These are phyloP conservation scores for Butyriboletus appendiculatus DNA, from an alignment of 1,284 basidiomycete species.

Conservation along the genomic window DNA sequence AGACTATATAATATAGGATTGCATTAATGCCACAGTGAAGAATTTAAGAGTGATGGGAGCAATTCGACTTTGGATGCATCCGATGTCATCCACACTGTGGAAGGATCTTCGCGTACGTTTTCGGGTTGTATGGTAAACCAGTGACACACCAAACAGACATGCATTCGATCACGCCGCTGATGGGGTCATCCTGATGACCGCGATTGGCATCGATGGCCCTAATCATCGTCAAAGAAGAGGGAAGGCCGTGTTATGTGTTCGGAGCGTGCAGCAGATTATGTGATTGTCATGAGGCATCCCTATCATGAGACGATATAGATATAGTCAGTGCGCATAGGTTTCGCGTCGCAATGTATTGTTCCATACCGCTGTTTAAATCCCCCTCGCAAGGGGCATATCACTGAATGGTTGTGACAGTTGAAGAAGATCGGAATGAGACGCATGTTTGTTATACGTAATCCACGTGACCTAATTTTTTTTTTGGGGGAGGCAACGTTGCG, in stretches of 20 bases:
- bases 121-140: constrained; percentile 1
- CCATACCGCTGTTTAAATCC: neutral
- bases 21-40: no score
- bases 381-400: neutral
- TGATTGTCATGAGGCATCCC: constrained; percentile 9
- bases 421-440: constrained; percentile 3
- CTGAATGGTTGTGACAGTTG: neutral
- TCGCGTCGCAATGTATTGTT: constrained; percentile 4
- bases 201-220: constrained; percentile 34
- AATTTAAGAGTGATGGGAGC: neutral
- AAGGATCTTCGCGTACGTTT: constrained; percentile 5
- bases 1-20: neutral
- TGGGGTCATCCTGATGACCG: constrained; percentile 20
- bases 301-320: neutral
- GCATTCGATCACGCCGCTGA: constrained; percentile 22
- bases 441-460: constrained; percentile 20
- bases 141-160: constrained; percentile 12
- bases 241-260: constrained; percentile 10
- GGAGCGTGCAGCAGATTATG: constrained; percentile 11
- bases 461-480: constrained; percentile 35
- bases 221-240: constrained; percentile 5
- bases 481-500: constrained; percentile 30
- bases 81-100: neutral
- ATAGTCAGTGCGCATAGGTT: neutral
- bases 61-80: neutral